Evolutionary conservation across 2,329 filamentous ascomycete genomes (phyloP).

Genomic region (Trichoderma endophyticum): DNA sequence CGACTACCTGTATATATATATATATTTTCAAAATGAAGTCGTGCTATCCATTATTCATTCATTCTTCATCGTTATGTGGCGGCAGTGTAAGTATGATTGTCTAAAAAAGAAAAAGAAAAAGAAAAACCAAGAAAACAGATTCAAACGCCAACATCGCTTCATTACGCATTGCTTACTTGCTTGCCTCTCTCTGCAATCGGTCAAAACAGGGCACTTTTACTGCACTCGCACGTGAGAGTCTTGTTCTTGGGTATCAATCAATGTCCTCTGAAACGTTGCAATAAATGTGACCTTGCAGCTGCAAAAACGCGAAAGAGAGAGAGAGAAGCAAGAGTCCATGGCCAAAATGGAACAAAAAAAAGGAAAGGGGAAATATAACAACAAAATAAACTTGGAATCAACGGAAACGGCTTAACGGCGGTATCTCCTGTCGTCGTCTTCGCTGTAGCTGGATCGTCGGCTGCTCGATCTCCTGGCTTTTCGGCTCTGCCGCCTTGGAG

Average conservation of each 20-base stretch:
- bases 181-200: neutral
- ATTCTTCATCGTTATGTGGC: neutral
- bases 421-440: slow-evolving; percentile 15
- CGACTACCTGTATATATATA: neutral
- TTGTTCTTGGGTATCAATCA: neutral
- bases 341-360: neutral
- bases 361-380: neutral
- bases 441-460: slow-evolving; percentile 20
- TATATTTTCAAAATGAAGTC: neutral
- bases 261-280: neutral
- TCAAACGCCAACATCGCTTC: neutral
- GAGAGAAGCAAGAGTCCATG: neutral
- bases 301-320: neutral
- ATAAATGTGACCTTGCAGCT: neutral
- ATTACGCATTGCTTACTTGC: neutral
- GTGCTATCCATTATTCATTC: neutral
- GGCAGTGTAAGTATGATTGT: neutral
- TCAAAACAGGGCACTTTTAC: neutral
- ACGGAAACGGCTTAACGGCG: neutral
- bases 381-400: neutral
- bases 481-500: slow-evolving; percentile 25
- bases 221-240: neutral
- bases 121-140: neutral
- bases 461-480: slow-evolving; percentile 25
- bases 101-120: neutral